Evolutionary conservation across 2,329 filamentous ascomycete species (phyloP), one percentile per base, ranked within the genome.

Genomic region (Purpureocillium lavendulum): DNA sequence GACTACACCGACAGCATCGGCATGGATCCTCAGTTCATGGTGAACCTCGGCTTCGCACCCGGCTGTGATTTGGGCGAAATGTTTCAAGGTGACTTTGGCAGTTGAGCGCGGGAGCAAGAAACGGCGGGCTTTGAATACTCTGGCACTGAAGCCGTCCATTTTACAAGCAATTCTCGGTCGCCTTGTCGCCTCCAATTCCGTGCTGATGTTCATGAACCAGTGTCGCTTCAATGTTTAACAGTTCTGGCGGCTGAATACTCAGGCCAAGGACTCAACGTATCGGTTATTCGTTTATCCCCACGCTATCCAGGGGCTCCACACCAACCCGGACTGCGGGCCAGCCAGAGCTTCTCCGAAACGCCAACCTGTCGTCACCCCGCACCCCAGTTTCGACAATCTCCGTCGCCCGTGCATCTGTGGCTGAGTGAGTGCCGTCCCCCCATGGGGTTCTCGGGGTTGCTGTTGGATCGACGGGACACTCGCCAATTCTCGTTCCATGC

Each of bases 1-100:
- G 69, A 73, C 42, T 67, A 64, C 46, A 59, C 61, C 1, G 69
- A 72, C 39, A 60, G 63, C 29, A 58, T 74, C 33, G 71, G 75
- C 18, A 66, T 69, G 11, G 75, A 80, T 45, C 67, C 74, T 2
- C 74, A 80, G 45, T 82, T 82, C 49, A 80, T 82, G 77, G 69
- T 75, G 33, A 82, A 82, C 48, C 62, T 83, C 15, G 79, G 79
- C 0, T 80, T 82, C 52, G 75, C 71, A 2, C 77, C 78, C 0
- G 77, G 77, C 18, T 71, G 73, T 28, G 76, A 78, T 41, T 62
- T 81, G 36, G 66, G 69, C 0, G 75, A 78, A 46, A 66, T 76
- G 62, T 58, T 60, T 47, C 52, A 56, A 38, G 56, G 60, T 18
- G 62, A 66, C 18, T 67, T 63, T 51, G 59, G 63, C 14, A 46